Base-by-base conservation (phyloP, 345 rosid genomes). In the Microthlaspi erraticum region DNA sequence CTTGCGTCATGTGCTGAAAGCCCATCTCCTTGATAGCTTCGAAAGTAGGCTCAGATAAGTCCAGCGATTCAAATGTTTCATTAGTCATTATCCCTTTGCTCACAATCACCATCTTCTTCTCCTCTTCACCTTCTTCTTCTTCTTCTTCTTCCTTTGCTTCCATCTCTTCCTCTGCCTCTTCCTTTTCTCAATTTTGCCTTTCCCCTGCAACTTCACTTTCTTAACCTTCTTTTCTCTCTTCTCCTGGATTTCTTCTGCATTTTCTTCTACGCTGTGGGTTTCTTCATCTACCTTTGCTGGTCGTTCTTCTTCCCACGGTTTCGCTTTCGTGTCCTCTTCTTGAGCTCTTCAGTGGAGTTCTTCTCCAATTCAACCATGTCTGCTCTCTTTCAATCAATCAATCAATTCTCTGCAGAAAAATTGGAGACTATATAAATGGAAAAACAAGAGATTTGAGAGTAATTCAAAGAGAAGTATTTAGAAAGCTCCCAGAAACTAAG, bases 1-100 rank as follows among this genome's bases (percentile, higher is more conserved):
- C 99, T 90, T 89, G 95, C 18, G 99, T 94, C 95, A 91, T 82
- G 74, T 80, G 73, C 81, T 81, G 66, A 66, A 91, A 94, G 7
- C 89, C 91, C 88, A 87, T 92, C 36, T 84, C 86, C 73, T 88
- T 81, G 66, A 94, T 88, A 39, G 96, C 89, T 63, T 68, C 68
- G 38, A 72, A 77, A 45, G 97, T 91, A 10, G 73, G 86, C 46
- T 88, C 87, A 53, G 99, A 88, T 52, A 91, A 75, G 34, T 82
- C 86, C 20, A 91, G 60, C 0, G 91, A 82, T 8, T 84, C 97
- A 65, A 94, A 92, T 7, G 97, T 83, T 20, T 77, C 85, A 9
- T 81, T 71, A 46, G 90, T 94, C 97, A 91, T 88, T 31, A 94
- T 94, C 52, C 98, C 97, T 54, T 93, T 56, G 4, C 82, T 80